Conservation (phyloP, 2,329 filamentous ascomycete genomes). For the Cladophialophora carrionii region DNA sequence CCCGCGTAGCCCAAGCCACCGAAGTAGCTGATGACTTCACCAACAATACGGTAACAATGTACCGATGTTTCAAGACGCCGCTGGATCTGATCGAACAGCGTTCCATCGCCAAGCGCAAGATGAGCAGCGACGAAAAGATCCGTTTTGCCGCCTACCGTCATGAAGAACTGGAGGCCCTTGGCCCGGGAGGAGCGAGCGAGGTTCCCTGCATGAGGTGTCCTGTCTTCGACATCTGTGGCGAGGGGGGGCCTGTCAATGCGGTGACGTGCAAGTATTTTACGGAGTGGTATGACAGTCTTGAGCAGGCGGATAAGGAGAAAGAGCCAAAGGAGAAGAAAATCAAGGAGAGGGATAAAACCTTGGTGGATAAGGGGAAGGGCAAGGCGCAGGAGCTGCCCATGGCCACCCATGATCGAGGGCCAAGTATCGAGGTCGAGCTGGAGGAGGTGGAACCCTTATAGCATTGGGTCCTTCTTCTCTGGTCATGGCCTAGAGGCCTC, state of each 20-base stretch:
- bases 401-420: slow-evolving; percentile 12
- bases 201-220: slow-evolving; percentile 89
- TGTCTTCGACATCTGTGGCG: slow-evolving; percentile 88
- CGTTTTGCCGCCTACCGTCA: slow-evolving; percentile 36
- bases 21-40: slow-evolving; percentile 30
- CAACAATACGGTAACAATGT: slow-evolving; percentile 42
- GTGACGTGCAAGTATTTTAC: slow-evolving; percentile 90
- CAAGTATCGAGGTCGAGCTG: slow-evolving; percentile 24
- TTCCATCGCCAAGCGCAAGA: slow-evolving; percentile 27
- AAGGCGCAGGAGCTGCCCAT: background rate
- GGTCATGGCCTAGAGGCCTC: background rate
- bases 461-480: background rate
- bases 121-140: slow-evolving; percentile 38
- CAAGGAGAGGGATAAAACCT: slow-evolving; percentile 13
- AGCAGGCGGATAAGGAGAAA: slow-evolving; percentile 37
- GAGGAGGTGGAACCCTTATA: slow-evolving; percentile 17
- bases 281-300: slow-evolving; percentile 67
- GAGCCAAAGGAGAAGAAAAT: slow-evolving; percentile 13
- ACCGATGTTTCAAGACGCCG: slow-evolving; percentile 52
- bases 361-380: slow-evolving; percentile 6
- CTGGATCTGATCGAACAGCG: slow-evolving; percentile 40
- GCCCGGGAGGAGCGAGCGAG: slow-evolving; percentile 78
- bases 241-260: slow-evolving; percentile 86
- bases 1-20: slow-evolving; percentile 24
- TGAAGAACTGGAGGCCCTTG: slow-evolving; percentile 47